Evolutionary conservation across 2,329 filamentous ascomycete species (phyloP).

Genomic region (Fusarium torulosum): DNA sequence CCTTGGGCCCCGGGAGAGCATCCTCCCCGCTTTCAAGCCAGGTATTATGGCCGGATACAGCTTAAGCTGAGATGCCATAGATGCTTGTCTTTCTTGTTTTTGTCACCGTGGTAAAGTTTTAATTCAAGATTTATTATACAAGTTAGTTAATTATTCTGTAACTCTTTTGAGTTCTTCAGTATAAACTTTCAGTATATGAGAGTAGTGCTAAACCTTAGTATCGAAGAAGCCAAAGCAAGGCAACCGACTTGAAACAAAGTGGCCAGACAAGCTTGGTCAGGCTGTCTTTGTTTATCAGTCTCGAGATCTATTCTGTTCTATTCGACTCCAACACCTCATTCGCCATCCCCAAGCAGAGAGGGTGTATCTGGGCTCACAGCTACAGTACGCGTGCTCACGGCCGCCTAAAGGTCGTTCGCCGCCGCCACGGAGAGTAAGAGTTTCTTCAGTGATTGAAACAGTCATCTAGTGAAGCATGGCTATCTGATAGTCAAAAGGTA

Average conservation of each 20-base stretch:
- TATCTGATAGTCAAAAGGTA: neutral
- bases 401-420: slow-evolving; percentile 9
- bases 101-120: too few species aligned
- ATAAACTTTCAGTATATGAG: neutral
- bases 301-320: slow-evolving; percentile 3
- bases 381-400: slow-evolving; percentile 21
- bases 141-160: neutral
- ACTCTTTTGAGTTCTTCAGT: neutral
- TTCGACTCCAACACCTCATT: slow-evolving; percentile 1
- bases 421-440: neutral
- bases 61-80: slow-evolving; percentile 1
- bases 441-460: slow-evolving; percentile 6
- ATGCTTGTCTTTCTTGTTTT: too few species aligned
- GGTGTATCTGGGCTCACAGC: slow-evolving; percentile 15
- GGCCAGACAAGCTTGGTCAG: slow-evolving; percentile 25
- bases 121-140: neutral
- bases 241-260: slow-evolving; percentile 6
- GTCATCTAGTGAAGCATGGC: slow-evolving; percentile 6
- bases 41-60: slow-evolving; percentile 4
- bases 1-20: slow-evolving; percentile 7
- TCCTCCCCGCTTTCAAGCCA: slow-evolving; percentile 31
- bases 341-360: slow-evolving; percentile 10
- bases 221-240: neutral
- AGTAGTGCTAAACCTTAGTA: neutral
- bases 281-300: slow-evolving; percentile 9